Evolutionary conservation across 345 rosid genomes (phyloP).

Genomic region (Salix dunnii): DNA sequence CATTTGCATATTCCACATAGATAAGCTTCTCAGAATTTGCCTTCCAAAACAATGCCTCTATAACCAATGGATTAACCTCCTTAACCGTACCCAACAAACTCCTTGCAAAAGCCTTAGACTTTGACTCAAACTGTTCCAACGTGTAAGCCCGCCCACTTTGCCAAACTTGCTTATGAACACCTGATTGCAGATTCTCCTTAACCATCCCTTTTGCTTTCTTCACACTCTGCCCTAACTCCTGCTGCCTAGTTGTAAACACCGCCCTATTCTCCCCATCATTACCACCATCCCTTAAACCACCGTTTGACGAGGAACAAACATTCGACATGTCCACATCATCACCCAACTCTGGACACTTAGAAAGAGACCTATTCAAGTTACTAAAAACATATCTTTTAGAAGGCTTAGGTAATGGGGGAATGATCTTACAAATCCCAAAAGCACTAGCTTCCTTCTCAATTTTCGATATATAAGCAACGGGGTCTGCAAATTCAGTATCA

Average conservation of each 20-base stretch:
- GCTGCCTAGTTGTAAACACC: constrained; percentile 92
- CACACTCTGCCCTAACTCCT: constrained; percentile 75
- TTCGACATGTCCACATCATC: constrained; percentile 38
- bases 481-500: constrained; percentile 97
- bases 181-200: constrained; percentile 35
- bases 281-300: constrained; percentile 23
- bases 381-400: constrained; percentile 71
- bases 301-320: constrained; percentile 22
- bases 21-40: constrained; percentile 80
- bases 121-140: constrained; percentile 87
- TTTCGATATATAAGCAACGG: constrained; percentile 92
- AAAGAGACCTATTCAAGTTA: constrained; percentile 79
- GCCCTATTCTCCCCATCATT: constrained; percentile 57
- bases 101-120: constrained; percentile 72
- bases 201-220: constrained; percentile 52
- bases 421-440: constrained; percentile 91
- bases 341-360: constrained; percentile 71
- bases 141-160: constrained; percentile 95
- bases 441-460: constrained; percentile 93
- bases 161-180: constrained; percentile 90
- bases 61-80: constrained; percentile 67
- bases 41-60: constrained; percentile 93
- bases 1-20: constrained; percentile 95
- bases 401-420: constrained; percentile 94
- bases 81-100: constrained; percentile 58